phyloP scores from a whole-genome alignment of 169 alveolate species.

The Eimeria tenella region DNA sequence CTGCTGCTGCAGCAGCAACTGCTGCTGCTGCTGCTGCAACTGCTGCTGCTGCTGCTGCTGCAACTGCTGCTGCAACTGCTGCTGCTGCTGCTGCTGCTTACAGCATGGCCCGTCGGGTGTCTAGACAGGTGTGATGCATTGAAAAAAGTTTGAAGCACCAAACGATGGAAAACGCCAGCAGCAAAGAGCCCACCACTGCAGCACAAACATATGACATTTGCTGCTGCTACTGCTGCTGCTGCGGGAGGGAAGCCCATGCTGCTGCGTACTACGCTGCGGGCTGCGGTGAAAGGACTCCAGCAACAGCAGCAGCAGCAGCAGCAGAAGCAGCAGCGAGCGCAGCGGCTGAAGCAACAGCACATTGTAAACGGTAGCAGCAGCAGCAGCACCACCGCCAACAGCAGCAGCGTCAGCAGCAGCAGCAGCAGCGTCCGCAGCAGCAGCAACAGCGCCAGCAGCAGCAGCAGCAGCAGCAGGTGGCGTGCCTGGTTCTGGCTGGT shows the following conservation, averaged over 20 bases:
- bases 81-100: slow-evolving; percentile 13
- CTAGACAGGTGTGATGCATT: slow-evolving; percentile 95
- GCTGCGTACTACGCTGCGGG: too few relatives aligned
- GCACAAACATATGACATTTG: background rate
- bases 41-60: background rate
- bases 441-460: background rate
- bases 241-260: background rate
- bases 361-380: background rate
- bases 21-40: background rate
- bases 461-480: background rate
- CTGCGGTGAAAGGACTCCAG: too few relatives aligned
- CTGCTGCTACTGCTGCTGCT: background rate
- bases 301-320: too few relatives aligned
- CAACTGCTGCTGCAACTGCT: background rate
- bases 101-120: slow-evolving; percentile 86
- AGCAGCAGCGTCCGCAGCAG: background rate
- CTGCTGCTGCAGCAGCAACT: background rate
- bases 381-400: background rate
- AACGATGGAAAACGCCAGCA: slow-evolving; percentile 90
- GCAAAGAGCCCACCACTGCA: slow-evolving; percentile 85
- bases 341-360: background rate
- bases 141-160: slow-evolving; percentile 92
- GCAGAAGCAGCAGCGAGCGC: too few relatives aligned
- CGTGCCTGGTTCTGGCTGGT: slow-evolving; percentile 89
- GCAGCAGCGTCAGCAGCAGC: background rate